phyloP scores from a whole-genome alignment of 805 yeast species.

The Maudiozyma serrabonitensis region DNA sequence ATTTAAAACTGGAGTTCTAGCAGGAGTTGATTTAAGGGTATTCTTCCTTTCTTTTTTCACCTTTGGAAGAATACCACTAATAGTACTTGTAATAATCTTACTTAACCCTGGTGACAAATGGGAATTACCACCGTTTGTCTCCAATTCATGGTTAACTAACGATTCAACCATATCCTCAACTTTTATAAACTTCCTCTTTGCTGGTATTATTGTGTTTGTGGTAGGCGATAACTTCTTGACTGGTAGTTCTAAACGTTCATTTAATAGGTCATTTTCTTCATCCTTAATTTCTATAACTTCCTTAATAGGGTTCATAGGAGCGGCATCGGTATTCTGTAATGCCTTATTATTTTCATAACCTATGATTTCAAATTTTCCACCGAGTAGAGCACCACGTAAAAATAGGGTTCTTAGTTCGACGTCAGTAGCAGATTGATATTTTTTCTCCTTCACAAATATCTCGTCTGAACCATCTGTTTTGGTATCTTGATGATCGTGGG shows the following conservation, averaged over 20 bases:
- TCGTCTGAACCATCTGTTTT: background rate
- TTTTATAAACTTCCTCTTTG: conserved; percentile 2
- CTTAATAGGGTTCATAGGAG: background rate
- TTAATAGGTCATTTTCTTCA: background rate
- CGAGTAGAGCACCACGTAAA: background rate
- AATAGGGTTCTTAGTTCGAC: background rate
- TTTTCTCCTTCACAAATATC: background rate
- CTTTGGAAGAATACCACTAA: conserved; percentile 17
- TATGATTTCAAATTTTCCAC: background rate
- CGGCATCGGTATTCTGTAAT: too few species aligned
- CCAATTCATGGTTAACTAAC: conserved; percentile 17
- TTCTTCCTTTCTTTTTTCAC: conserved; percentile 8
- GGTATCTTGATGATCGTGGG: background rate
- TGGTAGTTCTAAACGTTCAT: conserved; percentile 1
- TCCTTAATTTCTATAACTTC: conserved; percentile 5
- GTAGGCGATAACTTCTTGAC: background rate
- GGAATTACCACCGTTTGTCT: conserved; percentile 6
- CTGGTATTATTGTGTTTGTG: too few species aligned
- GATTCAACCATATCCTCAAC: conserved; percentile 15
- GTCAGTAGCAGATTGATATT: background rate
- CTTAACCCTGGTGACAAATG: conserved; percentile 11
- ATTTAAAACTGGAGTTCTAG: conserved; percentile 15
- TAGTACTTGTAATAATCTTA: conserved; percentile 17
- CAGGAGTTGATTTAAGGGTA: conserved; percentile 7
- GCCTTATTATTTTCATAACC: background rate